Conservation (phyloP, 139 green algal species). For the Tetraselmis chui region DNA sequence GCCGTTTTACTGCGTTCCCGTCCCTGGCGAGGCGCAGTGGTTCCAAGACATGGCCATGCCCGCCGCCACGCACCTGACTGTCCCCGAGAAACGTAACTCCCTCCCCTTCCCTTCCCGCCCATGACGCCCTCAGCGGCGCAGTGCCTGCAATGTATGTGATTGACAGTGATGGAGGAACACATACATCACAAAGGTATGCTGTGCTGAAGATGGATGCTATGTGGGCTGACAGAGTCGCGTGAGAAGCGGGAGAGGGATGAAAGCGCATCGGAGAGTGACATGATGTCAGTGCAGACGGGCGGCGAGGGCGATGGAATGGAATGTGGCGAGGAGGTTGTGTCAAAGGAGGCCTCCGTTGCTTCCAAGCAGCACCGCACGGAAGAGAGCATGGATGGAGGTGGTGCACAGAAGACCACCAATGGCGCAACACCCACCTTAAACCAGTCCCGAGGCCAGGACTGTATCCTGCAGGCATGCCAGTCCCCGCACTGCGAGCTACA, state of each 20-base stretch:
- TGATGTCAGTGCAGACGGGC: not conserved
- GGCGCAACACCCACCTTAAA: not conserved
- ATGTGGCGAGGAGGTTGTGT: not conserved
- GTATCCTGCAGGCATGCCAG: not conserved
- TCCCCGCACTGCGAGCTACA: too few relatives aligned
- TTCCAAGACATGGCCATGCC: not conserved
- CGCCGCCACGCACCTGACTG: not conserved
- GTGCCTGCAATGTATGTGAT: too few relatives aligned
- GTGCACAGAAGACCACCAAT: not conserved
- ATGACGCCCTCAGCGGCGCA: too few relatives aligned
- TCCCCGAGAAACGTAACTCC: too few relatives aligned
- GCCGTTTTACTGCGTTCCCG: conserved; percentile 29
- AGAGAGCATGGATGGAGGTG: too few relatives aligned
- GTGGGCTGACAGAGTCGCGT: not conserved
- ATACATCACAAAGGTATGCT: too few relatives aligned
- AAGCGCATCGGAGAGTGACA: not conserved
- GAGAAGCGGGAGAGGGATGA: not conserved
- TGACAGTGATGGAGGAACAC: too few relatives aligned
- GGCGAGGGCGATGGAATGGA: not conserved
- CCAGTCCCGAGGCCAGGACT: not conserved
- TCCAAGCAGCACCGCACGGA: not conserved
- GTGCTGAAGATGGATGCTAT: too few relatives aligned
- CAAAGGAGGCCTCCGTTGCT: not conserved
- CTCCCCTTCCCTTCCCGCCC: too few relatives aligned
- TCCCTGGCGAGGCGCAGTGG: conserved; percentile 39